phyloP scores from a whole-genome alignment of 495 filamentous ascomycete genomes.

The Sporormia fimetaria region DNA sequence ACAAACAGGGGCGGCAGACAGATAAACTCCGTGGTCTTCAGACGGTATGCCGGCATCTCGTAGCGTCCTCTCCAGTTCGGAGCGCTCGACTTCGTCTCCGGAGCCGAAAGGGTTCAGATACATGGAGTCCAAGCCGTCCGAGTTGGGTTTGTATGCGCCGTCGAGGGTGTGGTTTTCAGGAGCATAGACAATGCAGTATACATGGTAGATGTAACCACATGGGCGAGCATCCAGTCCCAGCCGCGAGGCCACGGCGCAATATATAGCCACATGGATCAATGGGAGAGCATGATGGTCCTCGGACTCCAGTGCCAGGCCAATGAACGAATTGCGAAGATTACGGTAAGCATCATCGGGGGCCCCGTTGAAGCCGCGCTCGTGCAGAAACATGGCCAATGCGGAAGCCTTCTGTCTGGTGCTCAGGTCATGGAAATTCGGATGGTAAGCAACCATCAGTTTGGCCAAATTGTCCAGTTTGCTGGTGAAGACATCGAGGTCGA shows the following conservation, averaged over 20 bases:
- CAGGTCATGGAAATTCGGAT: constrained; percentile 40
- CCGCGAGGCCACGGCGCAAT: constrained; percentile 52
- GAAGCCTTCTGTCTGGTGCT: constrained; percentile 55
- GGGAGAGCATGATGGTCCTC: constrained; percentile 60
- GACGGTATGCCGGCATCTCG: constrained; percentile 48
- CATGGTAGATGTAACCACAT: constrained; percentile 69
- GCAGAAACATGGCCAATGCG: constrained; percentile 54
- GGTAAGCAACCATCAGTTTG: constrained; percentile 37
- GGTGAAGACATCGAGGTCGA: constrained; percentile 63
- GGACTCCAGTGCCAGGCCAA: constrained; percentile 56
- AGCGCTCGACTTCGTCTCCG: constrained; percentile 50
- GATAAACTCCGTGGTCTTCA: constrained; percentile 42
- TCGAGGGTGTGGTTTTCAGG: constrained; percentile 50
- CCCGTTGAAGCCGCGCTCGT: constrained; percentile 53
- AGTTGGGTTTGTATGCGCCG: constrained; percentile 35
- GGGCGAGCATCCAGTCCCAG: constrained; percentile 60
- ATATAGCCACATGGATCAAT: constrained; percentile 64
- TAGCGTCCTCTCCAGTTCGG: constrained; percentile 49
- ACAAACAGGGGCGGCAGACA: constrained; percentile 47
- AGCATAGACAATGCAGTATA: constrained; percentile 59
- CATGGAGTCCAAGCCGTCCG: constrained; percentile 37
- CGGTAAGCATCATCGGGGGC: constrained; percentile 58
- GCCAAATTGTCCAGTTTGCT: constrained; percentile 53
- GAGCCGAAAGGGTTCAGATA: constrained; percentile 77
- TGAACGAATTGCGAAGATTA: constrained; percentile 70